Evolutionary conservation across 2,329 filamentous ascomycete species (phyloP).

Genomic region (Xylariaceae sp.): DNA sequence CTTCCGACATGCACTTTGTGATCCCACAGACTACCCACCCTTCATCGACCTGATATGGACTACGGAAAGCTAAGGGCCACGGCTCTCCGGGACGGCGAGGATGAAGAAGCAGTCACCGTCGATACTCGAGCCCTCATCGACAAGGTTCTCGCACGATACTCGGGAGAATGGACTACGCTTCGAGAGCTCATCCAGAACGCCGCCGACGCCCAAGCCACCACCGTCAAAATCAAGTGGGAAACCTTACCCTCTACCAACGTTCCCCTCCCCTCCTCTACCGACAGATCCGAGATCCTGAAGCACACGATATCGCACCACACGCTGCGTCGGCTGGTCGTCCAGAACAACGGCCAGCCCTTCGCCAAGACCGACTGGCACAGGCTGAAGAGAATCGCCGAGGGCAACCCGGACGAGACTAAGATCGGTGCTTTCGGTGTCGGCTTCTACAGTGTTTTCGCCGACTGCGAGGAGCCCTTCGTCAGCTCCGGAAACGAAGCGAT

Average conservation of each 20-base stretch:
- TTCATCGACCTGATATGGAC: conserved; percentile 51
- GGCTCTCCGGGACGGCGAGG: conserved; percentile 78
- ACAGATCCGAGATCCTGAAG: conserved; percentile 69
- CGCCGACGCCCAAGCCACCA: conserved; percentile 90
- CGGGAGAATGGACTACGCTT: conserved; percentile 86
- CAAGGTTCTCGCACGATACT: conserved; percentile 94
- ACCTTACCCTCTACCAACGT: conserved; percentile 78
- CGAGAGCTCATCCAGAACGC: conserved; percentile 97
- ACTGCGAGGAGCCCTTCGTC: conserved; percentile 96
- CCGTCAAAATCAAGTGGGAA: conserved; percentile 88
- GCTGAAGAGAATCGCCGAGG: conserved; percentile 95
- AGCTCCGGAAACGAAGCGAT: conserved; percentile 89
- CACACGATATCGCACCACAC: conserved; percentile 84
- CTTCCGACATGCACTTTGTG: conserved; percentile 12
- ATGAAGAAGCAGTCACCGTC: conserved; percentile 96
- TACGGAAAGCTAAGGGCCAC: conserved; percentile 77
- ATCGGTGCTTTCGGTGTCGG: conserved; percentile 98
- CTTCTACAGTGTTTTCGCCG: conserved; percentile 97
- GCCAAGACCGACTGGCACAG: conserved; percentile 87
- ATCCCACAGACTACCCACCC: not conserved
- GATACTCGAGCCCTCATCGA: conserved; percentile 96
- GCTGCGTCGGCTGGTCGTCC: conserved; percentile 78
- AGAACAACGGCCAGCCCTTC: conserved; percentile 88
- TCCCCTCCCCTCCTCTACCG: conserved; percentile 62
- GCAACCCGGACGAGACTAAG: conserved; percentile 97